Conservation (phyloP, 2,329 filamentous ascomycete species). For the Fusarium musae region DNA sequence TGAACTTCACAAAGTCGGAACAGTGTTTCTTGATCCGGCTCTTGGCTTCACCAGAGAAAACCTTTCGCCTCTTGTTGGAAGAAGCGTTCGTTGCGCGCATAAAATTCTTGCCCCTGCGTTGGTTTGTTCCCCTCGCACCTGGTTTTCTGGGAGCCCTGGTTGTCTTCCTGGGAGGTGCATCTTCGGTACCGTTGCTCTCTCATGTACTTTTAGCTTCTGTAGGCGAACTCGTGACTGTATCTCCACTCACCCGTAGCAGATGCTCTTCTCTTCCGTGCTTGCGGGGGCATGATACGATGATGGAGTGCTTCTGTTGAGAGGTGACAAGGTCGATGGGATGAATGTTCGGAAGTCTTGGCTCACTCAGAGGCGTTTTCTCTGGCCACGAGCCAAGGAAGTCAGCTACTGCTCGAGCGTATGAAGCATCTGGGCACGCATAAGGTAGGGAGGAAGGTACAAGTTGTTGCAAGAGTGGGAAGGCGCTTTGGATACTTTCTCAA, state of each 20-base stretch:
- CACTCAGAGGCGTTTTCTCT: not conserved
- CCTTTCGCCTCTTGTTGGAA: constrained; percentile 18
- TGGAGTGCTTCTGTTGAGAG: not conserved
- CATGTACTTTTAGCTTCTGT: not conserved
- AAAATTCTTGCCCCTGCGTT: not conserved
- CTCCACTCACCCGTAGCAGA: constrained; percentile 33
- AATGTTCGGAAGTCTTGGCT: too few species aligned
- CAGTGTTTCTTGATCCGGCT: constrained; percentile 39
- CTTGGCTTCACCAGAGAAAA: constrained; percentile 32
- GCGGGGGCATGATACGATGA: constrained; percentile 40
- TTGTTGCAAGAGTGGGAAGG: not conserved
- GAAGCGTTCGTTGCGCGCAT: not conserved
- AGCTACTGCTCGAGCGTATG: not conserved
- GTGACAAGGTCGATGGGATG: not conserved
- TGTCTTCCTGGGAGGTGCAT: constrained; percentile 27
- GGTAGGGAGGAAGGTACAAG: not conserved
- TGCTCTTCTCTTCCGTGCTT: constrained; percentile 43
- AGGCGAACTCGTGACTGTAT: not conserved
- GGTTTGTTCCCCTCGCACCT: not conserved
- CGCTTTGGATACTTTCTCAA: not conserved
- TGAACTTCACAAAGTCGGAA: constrained; percentile 32
- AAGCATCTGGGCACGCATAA: not conserved
- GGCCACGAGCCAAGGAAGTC: not conserved
- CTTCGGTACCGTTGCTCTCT: constrained; percentile 28
- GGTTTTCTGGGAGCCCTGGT: constrained; percentile 18